A percentile compares a stretch with the other conserved stretches of the same genome.
Evolutionary conservation across 345 rosid genomes (phyloP).

Genomic region (Hevea brasiliensis): DNA sequence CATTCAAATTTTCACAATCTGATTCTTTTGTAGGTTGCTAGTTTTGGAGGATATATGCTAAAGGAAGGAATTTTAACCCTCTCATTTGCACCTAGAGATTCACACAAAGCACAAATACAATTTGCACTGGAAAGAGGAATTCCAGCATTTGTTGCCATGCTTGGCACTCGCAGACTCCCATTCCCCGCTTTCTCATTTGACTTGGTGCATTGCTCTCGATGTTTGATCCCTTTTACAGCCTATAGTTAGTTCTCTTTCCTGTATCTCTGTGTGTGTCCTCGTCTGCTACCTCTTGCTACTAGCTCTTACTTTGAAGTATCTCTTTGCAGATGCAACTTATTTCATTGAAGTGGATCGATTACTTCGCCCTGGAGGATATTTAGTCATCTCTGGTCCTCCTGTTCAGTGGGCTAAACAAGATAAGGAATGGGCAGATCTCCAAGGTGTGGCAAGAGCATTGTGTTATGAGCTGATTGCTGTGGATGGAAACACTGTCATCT

Average conservation of each 20-base stretch:
- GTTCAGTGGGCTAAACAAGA: slow-evolving; percentile 98
- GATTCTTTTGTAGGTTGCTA: slow-evolving; percentile 69
- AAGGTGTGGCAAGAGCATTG: slow-evolving; percentile 81
- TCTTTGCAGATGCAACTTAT: slow-evolving; percentile 82
- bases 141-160: slow-evolving; percentile 98
- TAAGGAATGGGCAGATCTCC: slow-evolving; percentile 99
- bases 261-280: background rate
- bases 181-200: slow-evolving; percentile 92
- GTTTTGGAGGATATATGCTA: slow-evolving; percentile 85
- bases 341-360: slow-evolving; percentile 88
- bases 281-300: slow-evolving; percentile 15
- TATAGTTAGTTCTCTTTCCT: slow-evolving; percentile 64
- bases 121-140: slow-evolving; percentile 96
- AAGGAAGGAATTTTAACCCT: slow-evolving; percentile 67
- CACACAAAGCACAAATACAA: slow-evolving; percentile 96
- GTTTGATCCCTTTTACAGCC: slow-evolving; percentile 93
- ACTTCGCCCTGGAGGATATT: slow-evolving; percentile 90
- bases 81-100: slow-evolving; percentile 97
- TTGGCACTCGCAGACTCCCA: slow-evolving; percentile 96
- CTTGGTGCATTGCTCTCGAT: slow-evolving; percentile 84
- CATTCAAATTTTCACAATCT: slow-evolving; percentile 9
- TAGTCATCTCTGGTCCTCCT: slow-evolving; percentile 98
- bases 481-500: slow-evolving; percentile 91
- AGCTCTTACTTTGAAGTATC: slow-evolving; percentile 28
- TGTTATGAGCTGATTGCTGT: slow-evolving; percentile 87